Evolutionary conservation across 2,329 filamentous ascomycete species (phyloP).

Genomic region (Arthroderma uncinatum): DNA sequence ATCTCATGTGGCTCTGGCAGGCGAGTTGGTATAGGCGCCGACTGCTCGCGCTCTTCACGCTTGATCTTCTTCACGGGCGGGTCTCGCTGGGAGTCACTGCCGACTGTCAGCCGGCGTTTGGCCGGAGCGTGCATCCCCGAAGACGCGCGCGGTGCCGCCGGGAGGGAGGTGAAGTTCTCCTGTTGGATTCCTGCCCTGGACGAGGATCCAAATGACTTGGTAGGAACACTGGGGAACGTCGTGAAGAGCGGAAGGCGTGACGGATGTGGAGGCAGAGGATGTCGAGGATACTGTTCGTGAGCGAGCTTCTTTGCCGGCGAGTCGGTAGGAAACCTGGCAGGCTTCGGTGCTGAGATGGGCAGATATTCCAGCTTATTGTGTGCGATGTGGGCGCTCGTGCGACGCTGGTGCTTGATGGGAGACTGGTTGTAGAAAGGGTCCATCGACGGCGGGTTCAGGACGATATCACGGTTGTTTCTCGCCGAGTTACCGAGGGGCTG

Average conservation of each 20-base stretch:
- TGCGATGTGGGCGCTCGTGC: constrained; percentile 32
- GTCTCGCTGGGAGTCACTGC: constrained; percentile 63
- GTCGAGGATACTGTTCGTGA: constrained; percentile 20
- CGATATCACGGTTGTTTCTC: constrained; percentile 45
- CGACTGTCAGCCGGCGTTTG: constrained; percentile 53
- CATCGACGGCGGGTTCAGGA: constrained; percentile 51
- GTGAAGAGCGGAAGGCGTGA: constrained; percentile 40
- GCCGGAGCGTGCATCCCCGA: constrained; percentile 35
- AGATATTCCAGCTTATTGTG: constrained; percentile 45
- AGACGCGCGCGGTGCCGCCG: constrained; percentile 25
- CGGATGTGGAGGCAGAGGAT: constrained; percentile 29
- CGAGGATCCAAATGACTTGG: background rate
- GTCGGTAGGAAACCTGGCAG: constrained; percentile 37
- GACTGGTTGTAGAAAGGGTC: constrained; percentile 46
- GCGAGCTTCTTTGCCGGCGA: constrained; percentile 37
- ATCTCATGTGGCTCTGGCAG: constrained; percentile 69
- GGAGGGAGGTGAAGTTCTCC: constrained; percentile 30
- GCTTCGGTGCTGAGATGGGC: constrained; percentile 43
- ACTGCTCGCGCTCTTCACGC: constrained; percentile 39
- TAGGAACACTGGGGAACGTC: constrained; percentile 37
- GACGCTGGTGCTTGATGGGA: constrained; percentile 53
- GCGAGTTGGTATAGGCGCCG: constrained; percentile 20
- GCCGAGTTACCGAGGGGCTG: constrained; percentile 30
- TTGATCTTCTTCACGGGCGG: constrained; percentile 59
- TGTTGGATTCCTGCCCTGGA: background rate